Evolutionary conservation across 139 green algal species (phyloP).

Genomic region (Dunaliella primolecta): DNA sequence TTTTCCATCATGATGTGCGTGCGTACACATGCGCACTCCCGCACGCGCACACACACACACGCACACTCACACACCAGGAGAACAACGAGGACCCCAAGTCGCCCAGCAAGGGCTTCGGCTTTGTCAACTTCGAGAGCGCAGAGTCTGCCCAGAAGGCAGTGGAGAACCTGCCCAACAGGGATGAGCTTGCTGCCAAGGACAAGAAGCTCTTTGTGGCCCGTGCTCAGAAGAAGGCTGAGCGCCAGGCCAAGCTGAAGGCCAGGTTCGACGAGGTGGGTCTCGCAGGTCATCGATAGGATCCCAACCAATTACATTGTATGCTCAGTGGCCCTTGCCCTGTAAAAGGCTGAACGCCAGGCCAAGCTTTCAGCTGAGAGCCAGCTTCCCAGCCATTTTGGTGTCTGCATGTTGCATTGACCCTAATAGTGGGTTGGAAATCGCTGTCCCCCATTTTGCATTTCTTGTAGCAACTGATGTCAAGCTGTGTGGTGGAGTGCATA

Average conservation of each 20-base stretch:
- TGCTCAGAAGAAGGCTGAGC: slow-evolving; percentile 92
- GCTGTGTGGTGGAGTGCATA: too few species aligned
- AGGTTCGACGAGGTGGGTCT: slow-evolving; percentile 63
- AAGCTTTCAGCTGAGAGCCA: too few species aligned
- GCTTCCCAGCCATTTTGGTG: too few species aligned
- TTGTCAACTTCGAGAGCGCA: slow-evolving; percentile 85
- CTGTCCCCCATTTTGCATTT: too few species aligned
- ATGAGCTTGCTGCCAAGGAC: slow-evolving; percentile 47
- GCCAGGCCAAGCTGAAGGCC: slow-evolving; percentile 54
- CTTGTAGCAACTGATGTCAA: too few species aligned
- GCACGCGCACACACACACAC: slow-evolving; percentile 19
- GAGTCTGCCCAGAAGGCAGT: slow-evolving; percentile 71
- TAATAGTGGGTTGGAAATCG: too few species aligned
- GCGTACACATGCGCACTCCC: not conserved
- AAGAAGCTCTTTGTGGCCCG: slow-evolving; percentile 55
- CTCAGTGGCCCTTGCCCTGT: too few species aligned
- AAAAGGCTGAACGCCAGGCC: too few species aligned
- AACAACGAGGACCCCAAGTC: slow-evolving; percentile 50
- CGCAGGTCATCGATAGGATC: too few species aligned
- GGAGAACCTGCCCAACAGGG: slow-evolving; percentile 73
- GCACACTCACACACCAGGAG: not conserved
- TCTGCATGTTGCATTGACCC: too few species aligned
- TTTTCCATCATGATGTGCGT: not conserved
- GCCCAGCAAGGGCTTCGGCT: slow-evolving; percentile 85
- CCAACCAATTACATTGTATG: too few species aligned